phyloP scores from a whole-genome alignment of 78 protist genomes.

The Paulinella micropora region DNA sequence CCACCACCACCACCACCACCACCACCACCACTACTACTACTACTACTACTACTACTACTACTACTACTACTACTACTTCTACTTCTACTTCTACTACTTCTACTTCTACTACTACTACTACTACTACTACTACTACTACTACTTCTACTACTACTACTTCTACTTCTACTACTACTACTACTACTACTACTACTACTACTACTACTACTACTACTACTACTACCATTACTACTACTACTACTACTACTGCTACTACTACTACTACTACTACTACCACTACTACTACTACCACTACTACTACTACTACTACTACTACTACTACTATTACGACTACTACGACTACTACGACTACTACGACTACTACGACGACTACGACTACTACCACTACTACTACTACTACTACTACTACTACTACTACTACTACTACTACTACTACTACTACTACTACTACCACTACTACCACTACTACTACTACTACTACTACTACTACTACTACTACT shows the following conservation, averaged over 20 bases:
- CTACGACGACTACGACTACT: neutral
- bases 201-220: neutral
- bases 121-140: neutral
- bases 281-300: neutral
- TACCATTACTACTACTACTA: neutral
- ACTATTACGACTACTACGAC: neutral
- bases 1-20: neutral
- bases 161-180: neutral
- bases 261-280: neutral
- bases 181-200: neutral
- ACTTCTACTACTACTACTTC: neutral
- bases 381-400: neutral
- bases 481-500: neutral
- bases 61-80: neutral
- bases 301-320: neutral
- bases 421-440: neutral
- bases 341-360: neutral
- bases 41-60: neutral
- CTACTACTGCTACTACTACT: neutral
- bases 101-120: neutral
- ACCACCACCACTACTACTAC: neutral
- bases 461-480: neutral
- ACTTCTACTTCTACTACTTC: neutral
- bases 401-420: neutral
- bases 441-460: neutral